Evolutionary conservation across 306 rosid genomes (phyloP).

Genomic region (Corylus heterophylla): DNA sequence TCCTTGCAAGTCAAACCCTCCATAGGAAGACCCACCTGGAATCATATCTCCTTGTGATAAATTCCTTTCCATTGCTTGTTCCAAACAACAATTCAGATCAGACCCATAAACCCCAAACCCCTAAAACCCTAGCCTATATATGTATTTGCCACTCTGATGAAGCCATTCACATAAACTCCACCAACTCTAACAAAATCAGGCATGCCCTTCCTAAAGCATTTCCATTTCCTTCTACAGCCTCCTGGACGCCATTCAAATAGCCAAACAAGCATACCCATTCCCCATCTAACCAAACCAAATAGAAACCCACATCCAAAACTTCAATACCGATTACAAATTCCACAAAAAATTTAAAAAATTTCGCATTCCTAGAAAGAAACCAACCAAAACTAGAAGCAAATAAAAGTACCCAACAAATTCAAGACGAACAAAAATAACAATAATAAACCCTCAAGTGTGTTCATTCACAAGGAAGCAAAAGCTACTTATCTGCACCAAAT

Average conservation of each 20-base stretch:
- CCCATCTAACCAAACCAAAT: conserved; percentile 23
- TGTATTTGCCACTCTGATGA: not conserved
- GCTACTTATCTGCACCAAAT: conserved; percentile 42
- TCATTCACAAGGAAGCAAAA: conserved; percentile 17
- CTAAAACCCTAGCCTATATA: conserved; percentile 24
- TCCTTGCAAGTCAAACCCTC: conserved; percentile 73
- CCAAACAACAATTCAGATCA: conserved; percentile 39
- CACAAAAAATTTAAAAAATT: not conserved
- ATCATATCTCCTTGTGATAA: conserved; percentile 69
- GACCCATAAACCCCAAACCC: conserved; percentile 26
- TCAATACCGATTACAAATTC: not conserved
- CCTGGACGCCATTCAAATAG: conserved; percentile 15
- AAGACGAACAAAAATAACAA: conserved; percentile 6
- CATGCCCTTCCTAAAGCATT: conserved; percentile 22
- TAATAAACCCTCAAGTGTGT: conserved; percentile 9
- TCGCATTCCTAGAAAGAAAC: conserved; percentile 18
- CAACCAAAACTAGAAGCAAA: conserved; percentile 20
- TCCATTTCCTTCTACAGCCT: conserved; percentile 10
- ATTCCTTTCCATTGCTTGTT: conserved; percentile 76
- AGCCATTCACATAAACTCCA: not conserved
- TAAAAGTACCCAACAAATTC: conserved; percentile 6
- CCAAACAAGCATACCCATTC: conserved; percentile 25
- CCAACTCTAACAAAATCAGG: conserved; percentile 26
- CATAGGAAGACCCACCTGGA: conserved; percentile 65
- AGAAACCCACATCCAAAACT: conserved; percentile 19